phyloP scores from a whole-genome alignment of 306 rosid genomes.

The Acacia confusa region DNA sequence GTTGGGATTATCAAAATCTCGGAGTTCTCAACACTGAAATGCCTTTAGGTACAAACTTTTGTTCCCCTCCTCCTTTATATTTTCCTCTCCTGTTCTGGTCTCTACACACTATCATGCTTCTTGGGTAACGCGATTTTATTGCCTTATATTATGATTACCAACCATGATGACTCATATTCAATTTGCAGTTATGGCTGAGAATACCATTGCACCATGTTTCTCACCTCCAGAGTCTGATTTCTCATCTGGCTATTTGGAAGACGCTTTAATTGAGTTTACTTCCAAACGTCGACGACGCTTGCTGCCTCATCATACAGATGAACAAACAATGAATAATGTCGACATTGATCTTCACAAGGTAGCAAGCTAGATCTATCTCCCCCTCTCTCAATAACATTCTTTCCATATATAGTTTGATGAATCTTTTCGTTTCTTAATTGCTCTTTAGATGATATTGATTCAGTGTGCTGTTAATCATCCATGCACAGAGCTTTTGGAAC shows the following conservation, averaged over 20 bases:
- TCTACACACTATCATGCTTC: not conserved
- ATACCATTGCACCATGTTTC: conserved; percentile 30
- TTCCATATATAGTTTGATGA: not conserved
- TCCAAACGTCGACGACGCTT: conserved; percentile 83
- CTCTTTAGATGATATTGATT: conserved; percentile 30
- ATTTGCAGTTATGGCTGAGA: conserved; percentile 59
- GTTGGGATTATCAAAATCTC: conserved; percentile 67
- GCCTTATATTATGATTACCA: conserved; percentile 4
- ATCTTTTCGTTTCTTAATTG: not conserved
- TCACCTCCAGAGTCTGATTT: conserved; percentile 56
- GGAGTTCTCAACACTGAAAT: conserved; percentile 65
- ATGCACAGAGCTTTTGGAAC: conserved; percentile 51
- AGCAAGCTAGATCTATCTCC: not conserved
- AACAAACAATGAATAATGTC: conserved; percentile 34
- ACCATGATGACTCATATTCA: conserved; percentile 30
- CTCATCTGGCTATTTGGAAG: conserved; percentile 91
- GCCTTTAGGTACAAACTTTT: conserved; percentile 57
- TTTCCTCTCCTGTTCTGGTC: not conserved
- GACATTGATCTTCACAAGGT: conserved; percentile 41
- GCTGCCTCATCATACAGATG: conserved; percentile 30
- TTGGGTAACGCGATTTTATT: not conserved
- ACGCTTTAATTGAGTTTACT: conserved; percentile 74
- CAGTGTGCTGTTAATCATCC: not conserved
- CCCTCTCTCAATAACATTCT: not conserved
- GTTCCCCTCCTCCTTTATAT: conserved; percentile 31